phyloP scores from a whole-genome alignment of 1,139 yeast species.

The Nakaseomyces sp. region DNA sequence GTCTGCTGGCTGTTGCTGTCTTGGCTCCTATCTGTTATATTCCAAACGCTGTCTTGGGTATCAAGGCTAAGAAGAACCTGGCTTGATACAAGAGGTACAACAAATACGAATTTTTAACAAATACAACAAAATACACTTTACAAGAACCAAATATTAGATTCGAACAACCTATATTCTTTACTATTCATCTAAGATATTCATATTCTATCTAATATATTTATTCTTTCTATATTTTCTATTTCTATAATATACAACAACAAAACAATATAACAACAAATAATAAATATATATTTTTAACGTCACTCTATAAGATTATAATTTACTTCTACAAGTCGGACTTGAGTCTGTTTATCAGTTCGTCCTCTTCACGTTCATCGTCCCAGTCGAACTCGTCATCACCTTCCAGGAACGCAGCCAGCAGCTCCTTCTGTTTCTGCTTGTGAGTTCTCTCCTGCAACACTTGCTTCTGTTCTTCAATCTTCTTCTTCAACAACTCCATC shows the following conservation, averaged over 20 bases:
- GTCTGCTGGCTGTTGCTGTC: constrained; percentile 67
- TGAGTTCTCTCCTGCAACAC: constrained; percentile 20
- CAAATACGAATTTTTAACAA: no score
- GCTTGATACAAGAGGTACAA: no score
- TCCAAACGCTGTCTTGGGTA: constrained; percentile 69
- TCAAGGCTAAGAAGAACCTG: constrained; percentile 41
- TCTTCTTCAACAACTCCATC: constrained; percentile 20
- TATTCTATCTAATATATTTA: no score
- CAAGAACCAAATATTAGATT: no score
- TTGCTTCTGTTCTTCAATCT: constrained; percentile 26
- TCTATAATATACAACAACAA: neutral
- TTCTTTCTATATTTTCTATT: neutral
- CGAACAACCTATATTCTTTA: no score
- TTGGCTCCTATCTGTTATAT: constrained; percentile 64
- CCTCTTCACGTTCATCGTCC: constrained; percentile 25
- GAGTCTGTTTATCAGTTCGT: constrained; percentile 6
- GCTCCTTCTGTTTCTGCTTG: constrained; percentile 23
- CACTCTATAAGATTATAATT: no score
- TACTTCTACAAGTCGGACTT: constrained; percentile 1
- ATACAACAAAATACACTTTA: no score
- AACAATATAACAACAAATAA: neutral
- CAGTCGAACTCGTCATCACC: constrained; percentile 22
- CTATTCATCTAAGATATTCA: no score
- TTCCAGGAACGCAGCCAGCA: constrained; percentile 25
- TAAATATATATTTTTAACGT: no score